Conservation (phyloP, 495 filamentous ascomycete species). For the Trichoderma reesei region DNA sequence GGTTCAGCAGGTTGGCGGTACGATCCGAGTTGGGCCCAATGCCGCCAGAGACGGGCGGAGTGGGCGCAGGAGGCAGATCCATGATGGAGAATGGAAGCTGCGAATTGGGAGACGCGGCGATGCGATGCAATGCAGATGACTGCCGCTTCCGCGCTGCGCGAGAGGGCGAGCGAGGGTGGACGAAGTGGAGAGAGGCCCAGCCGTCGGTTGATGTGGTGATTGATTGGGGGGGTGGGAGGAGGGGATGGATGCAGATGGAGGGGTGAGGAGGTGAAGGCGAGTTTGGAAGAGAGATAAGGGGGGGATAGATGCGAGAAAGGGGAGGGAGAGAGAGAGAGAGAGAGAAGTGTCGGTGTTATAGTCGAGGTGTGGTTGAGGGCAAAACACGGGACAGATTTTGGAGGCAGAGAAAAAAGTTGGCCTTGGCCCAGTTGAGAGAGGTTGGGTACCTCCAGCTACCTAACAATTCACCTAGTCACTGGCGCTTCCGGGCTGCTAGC, state of each 20-base stretch:
- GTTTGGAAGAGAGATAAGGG: background rate
- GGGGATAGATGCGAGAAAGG: too few species aligned
- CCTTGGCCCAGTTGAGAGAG: background rate
- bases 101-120: background rate
- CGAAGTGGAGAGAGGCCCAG: background rate
- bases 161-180: background rate
- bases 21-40: conserved; percentile 41
- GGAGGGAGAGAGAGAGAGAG: background rate
- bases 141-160: conserved; percentile 7
- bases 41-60: conserved; percentile 31
- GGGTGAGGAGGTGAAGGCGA: background rate
- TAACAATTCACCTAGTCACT: background rate
- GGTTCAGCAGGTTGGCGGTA: conserved; percentile 67
- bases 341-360: background rate
- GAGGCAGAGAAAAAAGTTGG: background rate
- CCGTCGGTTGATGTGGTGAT: background rate
- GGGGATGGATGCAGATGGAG: background rate
- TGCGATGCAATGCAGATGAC: conserved; percentile 7
- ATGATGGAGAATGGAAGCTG: background rate
- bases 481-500: background rate
- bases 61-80: conserved; percentile 37
- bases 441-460: too few species aligned
- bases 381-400: background rate
- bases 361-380: background rate
- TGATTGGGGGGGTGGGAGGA: background rate